Conservation (phyloP, 768 basidiomycete genomes). For the Lenzites betulinus region DNA sequence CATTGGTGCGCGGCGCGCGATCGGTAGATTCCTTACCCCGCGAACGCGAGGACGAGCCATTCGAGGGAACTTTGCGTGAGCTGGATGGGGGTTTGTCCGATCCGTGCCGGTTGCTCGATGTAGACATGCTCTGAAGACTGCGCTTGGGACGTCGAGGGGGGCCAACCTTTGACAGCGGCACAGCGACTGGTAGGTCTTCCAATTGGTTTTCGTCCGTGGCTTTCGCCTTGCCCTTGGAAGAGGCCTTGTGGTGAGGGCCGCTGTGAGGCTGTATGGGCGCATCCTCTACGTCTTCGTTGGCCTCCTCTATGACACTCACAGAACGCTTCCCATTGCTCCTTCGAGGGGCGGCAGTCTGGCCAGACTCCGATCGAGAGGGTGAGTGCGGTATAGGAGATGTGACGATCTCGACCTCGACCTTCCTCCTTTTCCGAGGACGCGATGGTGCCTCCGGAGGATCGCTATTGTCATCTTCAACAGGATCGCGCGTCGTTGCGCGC, state of each 20-base stretch:
- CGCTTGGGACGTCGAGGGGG: conserved; percentile 21
- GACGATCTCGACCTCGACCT: conserved; percentile 14
- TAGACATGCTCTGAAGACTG: not conserved
- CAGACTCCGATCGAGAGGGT: not conserved
- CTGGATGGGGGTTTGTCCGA: not conserved
- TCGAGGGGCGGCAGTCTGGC: not conserved
- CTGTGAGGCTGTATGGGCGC: too few relatives aligned
- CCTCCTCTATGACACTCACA: not conserved
- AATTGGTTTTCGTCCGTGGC: not conserved
- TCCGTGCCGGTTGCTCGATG: not conserved
- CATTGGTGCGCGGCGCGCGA: not conserved
- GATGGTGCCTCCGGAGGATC: not conserved
- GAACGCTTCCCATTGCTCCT: not conserved
- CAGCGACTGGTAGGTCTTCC: not conserved
- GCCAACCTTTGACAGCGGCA: conserved; percentile 14
- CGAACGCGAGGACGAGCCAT: not conserved
- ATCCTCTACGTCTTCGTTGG: not conserved
- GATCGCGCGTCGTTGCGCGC: not conserved
- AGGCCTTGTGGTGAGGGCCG: too few relatives aligned
- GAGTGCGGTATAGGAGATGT: not conserved
- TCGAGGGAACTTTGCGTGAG: not conserved
- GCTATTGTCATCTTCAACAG: not conserved
- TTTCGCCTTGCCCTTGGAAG: conserved; percentile 6
- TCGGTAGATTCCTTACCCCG: not conserved
- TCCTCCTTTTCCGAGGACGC: conserved; percentile 17